Conservation (phyloP, 164 flowering plant species). For the Annona squamosa region DNA sequence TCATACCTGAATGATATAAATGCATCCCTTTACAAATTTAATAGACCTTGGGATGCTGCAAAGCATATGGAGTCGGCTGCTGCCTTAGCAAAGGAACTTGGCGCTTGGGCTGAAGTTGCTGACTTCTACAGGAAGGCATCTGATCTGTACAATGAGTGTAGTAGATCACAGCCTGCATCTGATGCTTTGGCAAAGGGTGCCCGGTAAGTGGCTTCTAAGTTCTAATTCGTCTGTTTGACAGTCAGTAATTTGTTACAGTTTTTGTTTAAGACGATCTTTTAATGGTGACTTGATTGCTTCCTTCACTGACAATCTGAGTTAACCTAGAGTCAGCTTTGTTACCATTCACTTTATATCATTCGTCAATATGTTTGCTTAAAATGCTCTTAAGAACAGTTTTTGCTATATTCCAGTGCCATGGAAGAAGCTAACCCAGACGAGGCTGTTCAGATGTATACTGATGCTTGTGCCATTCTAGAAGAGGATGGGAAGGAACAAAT, state of each 20-base stretch:
- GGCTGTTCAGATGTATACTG: conserved; percentile 68
- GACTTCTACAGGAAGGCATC: conserved; percentile 80
- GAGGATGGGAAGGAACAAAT: conserved; percentile 94
- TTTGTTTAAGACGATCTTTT: background rate
- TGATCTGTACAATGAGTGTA: conserved; percentile 70
- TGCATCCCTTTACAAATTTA: conserved; percentile 40
- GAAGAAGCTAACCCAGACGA: conserved; percentile 75
- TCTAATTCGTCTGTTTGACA: background rate
- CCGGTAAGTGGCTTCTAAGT: conserved; percentile 37
- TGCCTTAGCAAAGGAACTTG: conserved; percentile 65
- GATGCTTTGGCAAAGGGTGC: conserved; percentile 97
- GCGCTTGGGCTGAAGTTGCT: conserved; percentile 75
- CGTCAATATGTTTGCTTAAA: background rate
- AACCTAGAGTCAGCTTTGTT: background rate
- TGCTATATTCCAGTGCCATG: conserved; percentile 41
- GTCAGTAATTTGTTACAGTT: background rate
- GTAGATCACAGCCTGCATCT: conserved; percentile 89
- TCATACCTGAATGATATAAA: background rate
- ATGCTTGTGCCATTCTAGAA: conserved; percentile 78
- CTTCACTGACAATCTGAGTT: background rate
- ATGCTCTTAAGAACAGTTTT: background rate
- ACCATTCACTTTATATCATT: background rate
- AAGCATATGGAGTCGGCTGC: conserved; percentile 97
- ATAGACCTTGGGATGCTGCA: conserved; percentile 98
- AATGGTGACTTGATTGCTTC: background rate